Percentiles rank a stretch among this genome's conserved stretches.
Conservation (phyloP, 768 basidiomycete genomes). For the Bullera alba region DNA sequence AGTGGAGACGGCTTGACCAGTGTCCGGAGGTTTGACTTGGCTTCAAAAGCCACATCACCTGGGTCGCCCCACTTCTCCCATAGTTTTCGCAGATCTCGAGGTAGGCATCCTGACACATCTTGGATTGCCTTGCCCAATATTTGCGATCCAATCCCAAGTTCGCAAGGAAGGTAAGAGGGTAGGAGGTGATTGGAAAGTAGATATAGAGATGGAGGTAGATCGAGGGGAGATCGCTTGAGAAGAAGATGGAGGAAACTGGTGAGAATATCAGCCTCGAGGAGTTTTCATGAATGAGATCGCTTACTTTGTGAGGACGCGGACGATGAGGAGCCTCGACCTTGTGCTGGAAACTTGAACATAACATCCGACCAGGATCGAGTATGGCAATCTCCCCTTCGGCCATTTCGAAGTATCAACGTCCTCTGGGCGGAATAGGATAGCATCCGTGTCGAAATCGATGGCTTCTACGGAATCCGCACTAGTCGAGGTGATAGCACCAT, state of each 20-base stretch:
- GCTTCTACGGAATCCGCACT: conserved; percentile 29
- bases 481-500: conserved; percentile 15
- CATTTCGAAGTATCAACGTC: conserved; percentile 26
- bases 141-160: conserved; percentile 47
- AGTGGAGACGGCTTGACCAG: conserved; percentile 40
- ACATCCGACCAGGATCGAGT: conserved; percentile 41
- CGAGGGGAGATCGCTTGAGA: conserved; percentile 58
- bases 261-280: conserved; percentile 51
- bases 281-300: conserved; percentile 1
- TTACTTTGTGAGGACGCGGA: conserved; percentile 44
- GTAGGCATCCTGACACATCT: conserved; percentile 39
- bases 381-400: conserved; percentile 42
- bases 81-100: conserved; percentile 35
- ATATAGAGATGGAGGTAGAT: conserved; percentile 70
- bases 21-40: conserved; percentile 52
- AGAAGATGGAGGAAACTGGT: conserved; percentile 70
- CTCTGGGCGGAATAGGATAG: conserved; percentile 34
- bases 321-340: conserved; percentile 35
- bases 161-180: conserved; percentile 64
- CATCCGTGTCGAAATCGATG: conserved; percentile 40
- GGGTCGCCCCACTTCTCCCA: conserved; percentile 72
- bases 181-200: conserved; percentile 73
- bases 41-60: conserved; percentile 80
- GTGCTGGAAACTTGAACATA: conserved; percentile 44
- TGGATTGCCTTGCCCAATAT: conserved; percentile 50